These are phyloP conservation scores for Cladosporium sp. DNA, from an alignment of 2,329 filamentous ascomycete genomes.

Conservation along the genomic window DNA sequence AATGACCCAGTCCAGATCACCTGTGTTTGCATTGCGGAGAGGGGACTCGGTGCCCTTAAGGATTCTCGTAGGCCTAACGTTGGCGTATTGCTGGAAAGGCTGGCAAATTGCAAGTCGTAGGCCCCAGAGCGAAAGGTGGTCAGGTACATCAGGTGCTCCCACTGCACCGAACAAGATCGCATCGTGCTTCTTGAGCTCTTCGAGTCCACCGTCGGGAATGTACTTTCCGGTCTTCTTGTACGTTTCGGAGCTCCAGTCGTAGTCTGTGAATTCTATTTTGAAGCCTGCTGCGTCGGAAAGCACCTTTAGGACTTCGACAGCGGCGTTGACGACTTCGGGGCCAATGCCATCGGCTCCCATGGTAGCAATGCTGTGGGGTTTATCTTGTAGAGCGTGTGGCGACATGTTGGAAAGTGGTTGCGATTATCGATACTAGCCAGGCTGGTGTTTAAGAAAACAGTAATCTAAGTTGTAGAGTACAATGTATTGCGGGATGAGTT, in stretches of 20 bases:
- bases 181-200: conserved; percentile 60
- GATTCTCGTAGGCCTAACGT: conserved; percentile 61
- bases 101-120: conserved; percentile 59
- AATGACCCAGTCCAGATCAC: conserved; percentile 68
- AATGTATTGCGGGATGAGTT: not conserved
- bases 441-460: not conserved
- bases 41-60: conserved; percentile 63
- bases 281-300: conserved; percentile 58
- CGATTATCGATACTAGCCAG: not conserved
- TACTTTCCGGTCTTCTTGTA: conserved; percentile 68
- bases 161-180: conserved; percentile 71
- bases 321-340: conserved; percentile 66
- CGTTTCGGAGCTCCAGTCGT: conserved; percentile 67
- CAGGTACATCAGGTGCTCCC: conserved; percentile 54
- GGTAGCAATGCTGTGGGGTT: conserved; percentile 57
- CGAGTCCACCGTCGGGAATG: conserved; percentile 62
- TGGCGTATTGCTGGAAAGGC: conserved; percentile 59
- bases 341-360: conserved; percentile 73
- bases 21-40: conserved; percentile 54
- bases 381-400: conserved; percentile 37
- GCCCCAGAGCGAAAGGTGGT: conserved; percentile 60
- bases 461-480: not conserved
- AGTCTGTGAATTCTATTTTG: conserved; percentile 61
- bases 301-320: conserved; percentile 62
- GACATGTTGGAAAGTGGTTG: conserved; percentile 26